Conservation (phyloP, 352 stramenopile genomes). For the Pythium phragmitis region DNA sequence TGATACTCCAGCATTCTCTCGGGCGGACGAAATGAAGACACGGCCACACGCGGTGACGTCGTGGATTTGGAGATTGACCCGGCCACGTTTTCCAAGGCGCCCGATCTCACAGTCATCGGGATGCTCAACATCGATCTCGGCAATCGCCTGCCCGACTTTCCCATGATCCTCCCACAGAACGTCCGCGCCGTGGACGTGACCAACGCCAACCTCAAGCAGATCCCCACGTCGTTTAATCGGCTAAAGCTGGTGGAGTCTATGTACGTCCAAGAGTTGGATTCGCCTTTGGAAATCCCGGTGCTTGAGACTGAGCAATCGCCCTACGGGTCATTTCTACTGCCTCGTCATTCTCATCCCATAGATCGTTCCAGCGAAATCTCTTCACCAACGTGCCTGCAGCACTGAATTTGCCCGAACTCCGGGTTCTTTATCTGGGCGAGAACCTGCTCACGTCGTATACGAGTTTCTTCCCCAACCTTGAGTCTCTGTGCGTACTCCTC, state of each 20-base stretch:
- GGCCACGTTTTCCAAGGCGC: neutral
- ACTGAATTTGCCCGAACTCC: constrained; percentile 1
- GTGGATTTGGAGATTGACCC: constrained; percentile 23
- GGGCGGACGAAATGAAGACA: constrained; percentile 17
- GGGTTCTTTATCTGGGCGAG: constrained; percentile 7
- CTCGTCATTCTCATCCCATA: neutral
- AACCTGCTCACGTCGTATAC: constrained; percentile 12
- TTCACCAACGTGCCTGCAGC: constrained; percentile 3
- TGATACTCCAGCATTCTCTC: constrained; percentile 12
- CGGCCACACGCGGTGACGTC: constrained; percentile 8
- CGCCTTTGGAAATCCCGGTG: no score
- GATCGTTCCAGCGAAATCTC: constrained; percentile 12
- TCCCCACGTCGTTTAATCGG: constrained; percentile 1
- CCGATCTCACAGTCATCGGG: constrained; percentile 5
- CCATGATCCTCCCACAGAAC: constrained; percentile 1
- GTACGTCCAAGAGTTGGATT: neutral
- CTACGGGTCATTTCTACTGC: no score
- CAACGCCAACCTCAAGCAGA: constrained; percentile 19
- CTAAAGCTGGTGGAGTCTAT: constrained; percentile 13
- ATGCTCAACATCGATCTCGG: constrained; percentile 24
- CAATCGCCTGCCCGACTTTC: constrained; percentile 11
- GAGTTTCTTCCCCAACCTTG: constrained; percentile 4
- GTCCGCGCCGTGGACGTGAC: constrained; percentile 6
- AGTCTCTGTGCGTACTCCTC: constrained; percentile 7
- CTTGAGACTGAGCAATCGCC: no score